Evolutionary conservation across 1,139 yeast species (phyloP).

Genomic region (Kurtzmaniella quercitrusa): DNA sequence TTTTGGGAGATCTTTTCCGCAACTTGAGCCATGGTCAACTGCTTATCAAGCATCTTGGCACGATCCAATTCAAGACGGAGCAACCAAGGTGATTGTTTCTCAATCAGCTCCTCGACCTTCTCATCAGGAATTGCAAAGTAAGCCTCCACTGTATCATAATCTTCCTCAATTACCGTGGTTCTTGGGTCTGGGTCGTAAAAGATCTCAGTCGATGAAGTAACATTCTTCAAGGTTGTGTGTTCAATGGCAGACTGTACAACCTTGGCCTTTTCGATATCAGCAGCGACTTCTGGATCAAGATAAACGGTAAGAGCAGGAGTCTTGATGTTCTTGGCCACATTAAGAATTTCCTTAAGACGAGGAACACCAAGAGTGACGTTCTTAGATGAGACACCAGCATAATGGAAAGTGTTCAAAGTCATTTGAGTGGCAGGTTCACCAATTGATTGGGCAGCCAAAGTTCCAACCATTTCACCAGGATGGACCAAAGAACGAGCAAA

Average conservation of each 20-base stretch:
- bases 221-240: slow-evolving; percentile 91
- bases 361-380: slow-evolving; percentile 99
- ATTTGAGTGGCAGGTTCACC: slow-evolving; percentile 99
- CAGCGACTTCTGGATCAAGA: slow-evolving; percentile 72
- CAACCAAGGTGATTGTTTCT: slow-evolving; percentile 96
- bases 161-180: slow-evolving; percentile 92
- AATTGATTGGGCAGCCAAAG: slow-evolving; percentile 96
- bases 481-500: slow-evolving; percentile 91
- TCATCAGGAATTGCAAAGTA: slow-evolving; percentile 98
- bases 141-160: slow-evolving; percentile 94
- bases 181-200: slow-evolving; percentile 98
- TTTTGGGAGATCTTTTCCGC: slow-evolving; percentile 93
- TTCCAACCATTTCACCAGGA: slow-evolving; percentile 99
- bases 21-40: slow-evolving; percentile 96
- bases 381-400: slow-evolving; percentile 99
- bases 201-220: slow-evolving; percentile 95
- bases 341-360: slow-evolving; percentile 96
- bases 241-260: slow-evolving; percentile 95
- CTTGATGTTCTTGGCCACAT: slow-evolving; percentile 96
- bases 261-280: slow-evolving; percentile 90
- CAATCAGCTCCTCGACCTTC: slow-evolving; percentile 88
- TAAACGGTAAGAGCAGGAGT: slow-evolving; percentile 98
- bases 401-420: slow-evolving; percentile 99
- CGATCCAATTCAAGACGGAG: slow-evolving; percentile 95
- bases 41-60: slow-evolving; percentile 98